Percentiles rank a stretch among this genome's conserved stretches.
phyloP scores from a whole-genome alignment of 2,329 filamentous ascomycete genomes.

The Penicillium vulpinum region DNA sequence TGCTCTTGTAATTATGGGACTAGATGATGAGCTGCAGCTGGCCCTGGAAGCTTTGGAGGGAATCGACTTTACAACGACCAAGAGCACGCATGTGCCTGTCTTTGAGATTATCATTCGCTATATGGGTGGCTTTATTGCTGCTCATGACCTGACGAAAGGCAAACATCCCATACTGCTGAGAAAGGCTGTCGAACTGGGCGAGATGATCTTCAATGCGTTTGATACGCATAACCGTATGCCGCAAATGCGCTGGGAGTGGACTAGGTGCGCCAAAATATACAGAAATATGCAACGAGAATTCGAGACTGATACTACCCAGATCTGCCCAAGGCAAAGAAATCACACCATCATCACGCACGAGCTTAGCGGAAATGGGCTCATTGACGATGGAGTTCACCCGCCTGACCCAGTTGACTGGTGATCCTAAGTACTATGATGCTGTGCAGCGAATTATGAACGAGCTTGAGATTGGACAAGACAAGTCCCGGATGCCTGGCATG shows the following conservation, averaged over 20 bases:
- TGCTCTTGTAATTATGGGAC: constrained; percentile 80
- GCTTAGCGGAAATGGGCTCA: constrained; percentile 71
- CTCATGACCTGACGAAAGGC: constrained; percentile 80
- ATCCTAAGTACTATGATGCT: constrained; percentile 85
- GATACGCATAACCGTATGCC: constrained; percentile 96
- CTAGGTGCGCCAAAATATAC: constrained; percentile 49
- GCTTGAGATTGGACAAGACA: constrained; percentile 70
- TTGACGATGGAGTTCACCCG: constrained; percentile 89
- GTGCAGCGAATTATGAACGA: constrained; percentile 79
- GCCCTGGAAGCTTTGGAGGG: constrained; percentile 67
- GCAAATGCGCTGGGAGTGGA: constrained; percentile 75
- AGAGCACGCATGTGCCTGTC: constrained; percentile 70
- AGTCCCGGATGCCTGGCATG: constrained; percentile 71
- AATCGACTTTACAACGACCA: constrained; percentile 80
- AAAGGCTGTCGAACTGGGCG: constrained; percentile 78
- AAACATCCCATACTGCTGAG: constrained; percentile 68
- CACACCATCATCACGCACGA: constrained; percentile 60
- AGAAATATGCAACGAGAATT: background rate
- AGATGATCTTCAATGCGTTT: constrained; percentile 78
- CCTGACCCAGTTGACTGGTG: constrained; percentile 77
- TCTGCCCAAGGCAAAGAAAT: constrained; percentile 34
- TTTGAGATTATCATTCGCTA: constrained; percentile 94
- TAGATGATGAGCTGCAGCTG: constrained; percentile 75
- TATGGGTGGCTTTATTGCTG: constrained; percentile 78
- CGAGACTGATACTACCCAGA: constrained; percentile 43